Conservation (phyloP, 2,329 filamentous ascomycete genomes). For the Alternaria sp. region DNA sequence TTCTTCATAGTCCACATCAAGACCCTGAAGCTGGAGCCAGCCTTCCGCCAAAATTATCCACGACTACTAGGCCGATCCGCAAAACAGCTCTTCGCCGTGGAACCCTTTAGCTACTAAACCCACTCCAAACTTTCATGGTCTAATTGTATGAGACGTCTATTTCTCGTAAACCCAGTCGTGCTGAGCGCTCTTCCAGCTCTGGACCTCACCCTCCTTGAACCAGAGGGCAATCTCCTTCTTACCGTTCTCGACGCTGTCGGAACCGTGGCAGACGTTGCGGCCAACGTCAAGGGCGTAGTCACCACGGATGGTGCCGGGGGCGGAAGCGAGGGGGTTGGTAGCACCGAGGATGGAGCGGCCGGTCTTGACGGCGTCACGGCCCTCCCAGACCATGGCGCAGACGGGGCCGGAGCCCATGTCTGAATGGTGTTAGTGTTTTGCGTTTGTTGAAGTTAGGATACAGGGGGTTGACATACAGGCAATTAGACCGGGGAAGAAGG, state of each 20-base stretch:
- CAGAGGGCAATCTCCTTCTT: conserved; percentile 99
- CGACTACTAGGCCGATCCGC: conserved; percentile 11
- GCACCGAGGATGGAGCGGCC: conserved; percentile 96
- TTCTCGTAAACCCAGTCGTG: conserved; percentile 99
- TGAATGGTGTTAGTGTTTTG: conserved; percentile 50
- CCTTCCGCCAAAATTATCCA: conserved; percentile 1
- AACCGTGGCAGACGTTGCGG: conserved; percentile 99
- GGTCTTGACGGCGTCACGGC: conserved; percentile 98
- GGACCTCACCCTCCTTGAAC: conserved; percentile 90
- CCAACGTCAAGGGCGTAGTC: conserved; percentile 88
- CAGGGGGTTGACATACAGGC: conserved; percentile 70
- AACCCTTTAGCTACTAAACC: conserved; percentile 12
- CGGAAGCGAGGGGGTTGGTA: conserved; percentile 96
- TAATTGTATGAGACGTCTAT: conserved; percentile 37
- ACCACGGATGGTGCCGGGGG: conserved; percentile 97
- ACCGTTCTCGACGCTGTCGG: conserved; percentile 97
- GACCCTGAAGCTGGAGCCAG: not conserved
- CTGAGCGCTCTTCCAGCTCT: conserved; percentile 83
- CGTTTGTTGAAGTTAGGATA: conserved; percentile 5
- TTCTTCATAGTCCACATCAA: conserved; percentile 25
- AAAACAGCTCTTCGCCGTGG: conserved; percentile 1
- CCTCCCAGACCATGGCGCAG: conserved; percentile 99
- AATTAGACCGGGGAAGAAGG: conserved; percentile 96
- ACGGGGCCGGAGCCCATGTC: conserved; percentile 98
- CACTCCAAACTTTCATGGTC: conserved; percentile 4